Base-by-base conservation (phyloP, 2,329 filamentous ascomycete genomes). In the Fusarium anthophilum region DNA sequence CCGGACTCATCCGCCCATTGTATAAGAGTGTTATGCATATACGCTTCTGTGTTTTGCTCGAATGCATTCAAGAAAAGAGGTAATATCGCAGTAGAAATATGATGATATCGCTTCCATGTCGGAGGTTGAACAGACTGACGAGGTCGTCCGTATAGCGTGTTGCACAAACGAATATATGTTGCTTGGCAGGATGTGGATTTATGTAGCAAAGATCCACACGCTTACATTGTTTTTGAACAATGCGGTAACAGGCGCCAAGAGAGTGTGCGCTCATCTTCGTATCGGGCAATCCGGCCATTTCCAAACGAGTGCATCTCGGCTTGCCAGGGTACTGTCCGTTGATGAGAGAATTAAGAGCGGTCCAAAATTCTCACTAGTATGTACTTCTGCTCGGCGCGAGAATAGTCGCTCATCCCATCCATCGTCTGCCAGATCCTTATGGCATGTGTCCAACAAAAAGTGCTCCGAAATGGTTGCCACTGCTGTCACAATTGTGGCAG, bases 361-460 rank as follows among this genome's bases (percentile, higher is more conserved):
- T 39, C 26, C 26, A 13, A 26, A 38, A 67, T 47, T 32, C 50
- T 32, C 41, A 48, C 35, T 47, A 32, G 43, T 37, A 15, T 35
- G 32, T 35, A 59, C 56, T 20, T 57, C 57, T 41, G 44, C 24
- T 55, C 24, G 20, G 18, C 59, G 26, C 48, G 37, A 50, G 39
- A 26, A 35, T 26, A 39, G 44, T 28, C 26, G 30, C 35, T 35
- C 22, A 55, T 28, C n/a, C 30, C n/a, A 38, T n/a, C 32, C 57
- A 50, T 39, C 50, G 38, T 69, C 69, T 57, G 50, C 66, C 57
- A 62, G 58, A 66, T 72, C 68, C 63, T 58, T 41, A 66, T 73
- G 44, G 55, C 45, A 58, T 59, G 51, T 44, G 65, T 54, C 41
- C 69, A 66, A 26, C 43, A 61, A 39, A 61, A 37, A 60, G 56